A percentile compares a stretch with the other conserved stretches of the same genome.
These are phyloP conservation scores for Pseudozyma pruni DNA, from an alignment of 1,284 basidiomycete species.

Conservation along the genomic window DNA sequence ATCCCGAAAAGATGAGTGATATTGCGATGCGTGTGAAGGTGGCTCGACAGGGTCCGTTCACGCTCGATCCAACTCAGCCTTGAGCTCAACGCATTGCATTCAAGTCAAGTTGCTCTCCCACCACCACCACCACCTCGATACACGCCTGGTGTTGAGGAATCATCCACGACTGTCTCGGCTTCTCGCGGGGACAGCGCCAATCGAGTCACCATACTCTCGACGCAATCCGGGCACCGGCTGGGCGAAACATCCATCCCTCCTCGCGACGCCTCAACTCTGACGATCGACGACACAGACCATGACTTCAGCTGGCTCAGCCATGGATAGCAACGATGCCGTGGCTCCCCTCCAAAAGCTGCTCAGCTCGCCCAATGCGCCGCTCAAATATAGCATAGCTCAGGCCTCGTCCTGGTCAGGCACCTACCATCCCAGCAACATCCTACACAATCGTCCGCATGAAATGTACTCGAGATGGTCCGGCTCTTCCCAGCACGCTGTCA, in stretches of 20 bases:
- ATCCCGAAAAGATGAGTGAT: too few relatives aligned
- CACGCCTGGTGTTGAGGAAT: too few relatives aligned
- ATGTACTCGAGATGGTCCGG: conserved; percentile 59
- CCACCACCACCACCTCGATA: too few relatives aligned
- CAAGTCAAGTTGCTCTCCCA: too few relatives aligned
- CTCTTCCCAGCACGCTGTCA: conserved; percentile 38
- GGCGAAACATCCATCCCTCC: too few relatives aligned
- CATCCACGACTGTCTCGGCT: too few relatives aligned
- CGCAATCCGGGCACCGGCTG: too few relatives aligned
- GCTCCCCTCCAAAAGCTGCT: conserved; percentile 40
- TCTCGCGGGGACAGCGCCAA: too few relatives aligned
- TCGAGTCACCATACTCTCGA: too few relatives aligned
- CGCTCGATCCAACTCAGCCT: too few relatives aligned
- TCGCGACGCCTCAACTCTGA: neutral
- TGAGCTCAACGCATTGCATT: too few relatives aligned
- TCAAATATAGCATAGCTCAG: conserved; percentile 48
- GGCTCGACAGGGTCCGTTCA: too few relatives aligned
- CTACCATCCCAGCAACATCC: conserved; percentile 62
- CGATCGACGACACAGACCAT: neutral
- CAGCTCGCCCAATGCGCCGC: conserved; percentile 22
- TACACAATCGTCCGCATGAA: conserved; percentile 54
- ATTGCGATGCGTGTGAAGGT: neutral
- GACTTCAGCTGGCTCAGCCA: conserved; percentile 1
- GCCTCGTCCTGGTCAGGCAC: conserved; percentile 61
- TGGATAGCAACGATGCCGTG: conserved; percentile 18